phyloP scores from a whole-genome alignment of 2,329 filamentous ascomycete genomes.

The Pyrenophora teres region DNA sequence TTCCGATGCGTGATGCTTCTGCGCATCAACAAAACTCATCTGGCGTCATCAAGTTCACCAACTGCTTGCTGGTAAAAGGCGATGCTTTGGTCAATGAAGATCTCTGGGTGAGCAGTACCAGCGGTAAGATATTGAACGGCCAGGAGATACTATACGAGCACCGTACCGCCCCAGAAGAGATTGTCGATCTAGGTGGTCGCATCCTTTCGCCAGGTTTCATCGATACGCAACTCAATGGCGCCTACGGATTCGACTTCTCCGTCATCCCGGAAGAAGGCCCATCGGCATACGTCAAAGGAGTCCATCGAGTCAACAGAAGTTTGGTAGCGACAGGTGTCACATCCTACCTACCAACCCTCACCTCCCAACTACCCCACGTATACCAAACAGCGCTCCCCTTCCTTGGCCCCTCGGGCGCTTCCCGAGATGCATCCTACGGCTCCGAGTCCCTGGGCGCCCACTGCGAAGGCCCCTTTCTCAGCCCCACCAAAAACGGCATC shows the following conservation, averaged over 20 bases:
- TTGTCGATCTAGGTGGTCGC: constrained; percentile 79
- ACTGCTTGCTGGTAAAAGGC: constrained; percentile 76
- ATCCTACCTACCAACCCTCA: constrained; percentile 83
- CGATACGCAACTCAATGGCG: constrained; percentile 89
- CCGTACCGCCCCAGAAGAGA: constrained; percentile 70
- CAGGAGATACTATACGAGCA: constrained; percentile 70
- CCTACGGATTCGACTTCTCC: constrained; percentile 91
- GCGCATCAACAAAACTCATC: constrained; percentile 34
- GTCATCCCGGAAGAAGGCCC: constrained; percentile 65
- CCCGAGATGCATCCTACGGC: constrained; percentile 67
- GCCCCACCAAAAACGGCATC: constrained; percentile 80
- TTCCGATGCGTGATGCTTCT: constrained; percentile 40
- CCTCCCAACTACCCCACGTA: constrained; percentile 77
- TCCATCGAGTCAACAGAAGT: constrained; percentile 71
- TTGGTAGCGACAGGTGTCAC: constrained; percentile 83
- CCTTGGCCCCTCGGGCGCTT: constrained; percentile 70
- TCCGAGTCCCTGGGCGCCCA: constrained; percentile 89
- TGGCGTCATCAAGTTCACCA: constrained; percentile 83
- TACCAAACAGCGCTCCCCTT: constrained; percentile 81
- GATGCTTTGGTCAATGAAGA: constrained; percentile 73
- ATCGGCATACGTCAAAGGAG: constrained; percentile 70
- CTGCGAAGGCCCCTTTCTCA: constrained; percentile 88
- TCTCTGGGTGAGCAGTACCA: constrained; percentile 83
- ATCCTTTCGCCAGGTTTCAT: constrained; percentile 87
- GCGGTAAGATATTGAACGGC: constrained; percentile 79